These are phyloP conservation scores for Atalantia buxifolia DNA, from an alignment of 345 rosid genomes.

Conservation along the genomic window DNA sequence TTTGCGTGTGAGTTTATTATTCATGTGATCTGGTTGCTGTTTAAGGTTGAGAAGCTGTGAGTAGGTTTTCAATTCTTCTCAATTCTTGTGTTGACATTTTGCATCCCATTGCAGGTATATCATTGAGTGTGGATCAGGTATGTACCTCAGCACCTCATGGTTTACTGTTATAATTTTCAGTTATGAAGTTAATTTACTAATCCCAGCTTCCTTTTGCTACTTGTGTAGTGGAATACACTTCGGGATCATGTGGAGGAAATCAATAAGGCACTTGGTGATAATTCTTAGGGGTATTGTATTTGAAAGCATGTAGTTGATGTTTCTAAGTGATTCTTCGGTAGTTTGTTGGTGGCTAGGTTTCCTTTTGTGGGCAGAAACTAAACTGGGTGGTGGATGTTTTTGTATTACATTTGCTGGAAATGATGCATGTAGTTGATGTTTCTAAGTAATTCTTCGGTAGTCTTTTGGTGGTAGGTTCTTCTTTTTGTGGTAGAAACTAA, in stretches of 20 bases:
- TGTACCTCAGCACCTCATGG: not conserved
- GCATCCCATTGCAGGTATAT: constrained; percentile 51
- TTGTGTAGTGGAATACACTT: constrained; percentile 64
- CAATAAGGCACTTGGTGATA: constrained; percentile 57
- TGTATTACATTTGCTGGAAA: not conserved
- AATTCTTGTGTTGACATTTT: not conserved
- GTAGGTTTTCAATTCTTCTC: not conserved
- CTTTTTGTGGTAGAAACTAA: not conserved
- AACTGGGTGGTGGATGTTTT: not conserved
- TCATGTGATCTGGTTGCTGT: not conserved
- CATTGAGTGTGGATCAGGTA: constrained; percentile 88
- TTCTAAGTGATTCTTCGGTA: not conserved
- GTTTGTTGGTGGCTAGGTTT: not conserved
- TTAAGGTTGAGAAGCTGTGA: not conserved
- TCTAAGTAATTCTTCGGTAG: not conserved
- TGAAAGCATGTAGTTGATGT: not conserved
- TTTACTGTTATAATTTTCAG: not conserved
- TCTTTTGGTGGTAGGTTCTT: not conserved
- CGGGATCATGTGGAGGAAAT: constrained; percentile 55
- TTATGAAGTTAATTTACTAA: not conserved
- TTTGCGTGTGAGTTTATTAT: not conserved
- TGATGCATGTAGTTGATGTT: not conserved
- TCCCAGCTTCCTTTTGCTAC: not conserved
- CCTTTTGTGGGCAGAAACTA: not conserved
- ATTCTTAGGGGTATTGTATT: constrained; percentile 20